Percentiles rank a stretch among this genome's conserved stretches.
These are phyloP conservation scores for Acanthamoeba culbertsoni DNA, from an alignment of 208 protist species.

Conservation along the genomic window DNA sequence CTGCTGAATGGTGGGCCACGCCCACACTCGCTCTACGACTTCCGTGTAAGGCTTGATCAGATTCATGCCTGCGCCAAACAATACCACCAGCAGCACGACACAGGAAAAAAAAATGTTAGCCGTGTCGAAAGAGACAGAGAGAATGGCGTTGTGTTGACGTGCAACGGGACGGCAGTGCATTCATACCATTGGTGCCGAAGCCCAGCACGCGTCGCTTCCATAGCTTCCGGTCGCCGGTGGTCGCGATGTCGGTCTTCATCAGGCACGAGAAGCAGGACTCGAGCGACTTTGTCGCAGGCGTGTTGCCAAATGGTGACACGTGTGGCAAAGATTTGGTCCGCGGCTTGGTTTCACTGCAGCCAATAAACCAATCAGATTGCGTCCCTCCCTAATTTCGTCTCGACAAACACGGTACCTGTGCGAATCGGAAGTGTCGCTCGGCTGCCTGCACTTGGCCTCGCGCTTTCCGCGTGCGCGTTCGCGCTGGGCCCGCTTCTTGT, in stretches of 20 bases:
- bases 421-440: background rate
- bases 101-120: background rate
- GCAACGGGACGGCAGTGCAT: background rate
- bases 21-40: background rate
- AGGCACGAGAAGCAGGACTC: constrained; percentile 42
- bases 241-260: constrained; percentile 34
- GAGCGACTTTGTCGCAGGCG: background rate
- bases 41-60: constrained; percentile 43
- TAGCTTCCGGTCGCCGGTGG: background rate
- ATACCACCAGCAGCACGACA: background rate
- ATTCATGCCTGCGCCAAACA: background rate
- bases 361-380: too few species aligned
- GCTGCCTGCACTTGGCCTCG: background rate
- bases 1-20: constrained; percentile 16
- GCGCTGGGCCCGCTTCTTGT: background rate
- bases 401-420: too few species aligned
- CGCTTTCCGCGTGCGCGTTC: background rate
- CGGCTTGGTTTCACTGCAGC: too few species aligned
- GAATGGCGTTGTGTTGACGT: too few species aligned
- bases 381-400: too few species aligned
- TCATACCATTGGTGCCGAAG: background rate
- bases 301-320: constrained; percentile 5
- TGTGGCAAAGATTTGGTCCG: background rate
- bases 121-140: too few species aligned
- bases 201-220: constrained; percentile 40